These are phyloP conservation scores for Podochytrium sp. DNA, from an alignment of 192 early-diverging fungal genomes.

Conservation along the genomic window DNA sequence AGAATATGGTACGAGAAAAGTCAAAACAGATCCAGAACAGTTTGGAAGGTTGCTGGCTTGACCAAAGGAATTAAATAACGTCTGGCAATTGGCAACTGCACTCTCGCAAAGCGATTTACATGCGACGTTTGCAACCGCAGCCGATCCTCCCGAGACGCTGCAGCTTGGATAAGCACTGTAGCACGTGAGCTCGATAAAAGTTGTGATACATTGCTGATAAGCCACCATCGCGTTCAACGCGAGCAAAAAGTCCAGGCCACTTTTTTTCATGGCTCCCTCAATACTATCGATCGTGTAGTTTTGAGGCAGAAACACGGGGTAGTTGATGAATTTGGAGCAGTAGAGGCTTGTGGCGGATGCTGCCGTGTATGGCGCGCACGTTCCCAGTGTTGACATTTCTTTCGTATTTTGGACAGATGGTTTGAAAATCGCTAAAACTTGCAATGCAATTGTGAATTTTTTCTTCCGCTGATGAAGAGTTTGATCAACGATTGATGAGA, in stretches of 20 bases:
- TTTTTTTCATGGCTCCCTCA: slow-evolving; percentile 1
- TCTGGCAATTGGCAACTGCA: not conserved
- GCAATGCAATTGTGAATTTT: no score
- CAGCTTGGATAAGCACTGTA: slow-evolving; percentile 14
- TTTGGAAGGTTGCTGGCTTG: slow-evolving; percentile 5
- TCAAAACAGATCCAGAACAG: not conserved
- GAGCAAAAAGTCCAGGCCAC: slow-evolving; percentile 13
- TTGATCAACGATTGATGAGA: no score
- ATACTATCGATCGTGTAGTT: not conserved
- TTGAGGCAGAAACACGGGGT: not conserved
- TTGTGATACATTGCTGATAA: not conserved
- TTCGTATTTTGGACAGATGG: no score
- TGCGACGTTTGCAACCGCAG: not conserved
- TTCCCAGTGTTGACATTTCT: no score
- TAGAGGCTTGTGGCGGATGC: not conserved
- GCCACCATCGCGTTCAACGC: not conserved
- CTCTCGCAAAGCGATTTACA: slow-evolving; percentile 7
- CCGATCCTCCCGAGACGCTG: not conserved
- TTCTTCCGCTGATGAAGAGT: no score
- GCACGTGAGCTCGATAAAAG: slow-evolving; percentile 11
- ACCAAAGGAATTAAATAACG: slow-evolving; percentile 9
- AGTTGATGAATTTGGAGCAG: slow-evolving; percentile 9
- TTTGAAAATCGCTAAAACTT: no score
- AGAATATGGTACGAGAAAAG: not conserved
- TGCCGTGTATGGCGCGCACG: not conserved